Conservation (phyloP, 2,329 filamentous ascomycete genomes). For the Mycosphaerelloides madeirae region DNA sequence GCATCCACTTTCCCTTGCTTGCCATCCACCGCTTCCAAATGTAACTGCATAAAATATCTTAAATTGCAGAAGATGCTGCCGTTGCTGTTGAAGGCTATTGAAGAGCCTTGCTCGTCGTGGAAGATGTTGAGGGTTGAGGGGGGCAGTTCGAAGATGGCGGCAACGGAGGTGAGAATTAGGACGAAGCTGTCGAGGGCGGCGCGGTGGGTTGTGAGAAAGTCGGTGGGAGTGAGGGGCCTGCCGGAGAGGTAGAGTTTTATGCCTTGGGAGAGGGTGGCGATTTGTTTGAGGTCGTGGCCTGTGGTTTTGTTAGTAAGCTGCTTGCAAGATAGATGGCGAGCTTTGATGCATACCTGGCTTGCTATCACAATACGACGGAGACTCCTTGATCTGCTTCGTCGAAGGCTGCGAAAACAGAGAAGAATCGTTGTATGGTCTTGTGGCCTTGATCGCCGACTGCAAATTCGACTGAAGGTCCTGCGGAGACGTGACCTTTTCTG, state of each 20-base stretch:
- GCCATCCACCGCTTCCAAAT: slow-evolving; percentile 48
- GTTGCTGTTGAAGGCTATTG: slow-evolving; percentile 86
- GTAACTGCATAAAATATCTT: slow-evolving; percentile 76
- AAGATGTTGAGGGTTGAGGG: slow-evolving; percentile 74
- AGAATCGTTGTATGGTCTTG: slow-evolving; percentile 69
- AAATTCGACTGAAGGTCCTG: slow-evolving; percentile 63
- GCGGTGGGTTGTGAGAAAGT: slow-evolving; percentile 60
- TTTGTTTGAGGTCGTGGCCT: slow-evolving; percentile 69
- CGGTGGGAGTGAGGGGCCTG: slow-evolving; percentile 45
- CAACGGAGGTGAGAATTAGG: slow-evolving; percentile 62
- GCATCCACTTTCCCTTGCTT: slow-evolving; percentile 60
- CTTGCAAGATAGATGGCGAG: no score
- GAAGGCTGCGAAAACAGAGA: slow-evolving; percentile 68
- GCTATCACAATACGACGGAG: slow-evolving; percentile 78
- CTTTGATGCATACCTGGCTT: no score
- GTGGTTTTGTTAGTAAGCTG: no score
- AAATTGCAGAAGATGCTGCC: slow-evolving; percentile 94
- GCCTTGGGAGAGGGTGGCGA: slow-evolving; percentile 64
- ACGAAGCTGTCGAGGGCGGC: slow-evolving; percentile 65
- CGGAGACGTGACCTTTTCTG: slow-evolving; percentile 37
- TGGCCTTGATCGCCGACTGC: slow-evolving; percentile 71
- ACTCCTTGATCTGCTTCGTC: slow-evolving; percentile 69
- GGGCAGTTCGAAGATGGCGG: slow-evolving; percentile 66
- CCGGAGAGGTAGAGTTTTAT: slow-evolving; percentile 70
- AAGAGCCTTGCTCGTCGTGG: slow-evolving; percentile 71